Percentiles rank a stretch among this genome's conserved stretches.
These are phyloP conservation scores for Voacanga thouarsii DNA, from an alignment of 257 asterid species.

Conservation along the genomic window DNA sequence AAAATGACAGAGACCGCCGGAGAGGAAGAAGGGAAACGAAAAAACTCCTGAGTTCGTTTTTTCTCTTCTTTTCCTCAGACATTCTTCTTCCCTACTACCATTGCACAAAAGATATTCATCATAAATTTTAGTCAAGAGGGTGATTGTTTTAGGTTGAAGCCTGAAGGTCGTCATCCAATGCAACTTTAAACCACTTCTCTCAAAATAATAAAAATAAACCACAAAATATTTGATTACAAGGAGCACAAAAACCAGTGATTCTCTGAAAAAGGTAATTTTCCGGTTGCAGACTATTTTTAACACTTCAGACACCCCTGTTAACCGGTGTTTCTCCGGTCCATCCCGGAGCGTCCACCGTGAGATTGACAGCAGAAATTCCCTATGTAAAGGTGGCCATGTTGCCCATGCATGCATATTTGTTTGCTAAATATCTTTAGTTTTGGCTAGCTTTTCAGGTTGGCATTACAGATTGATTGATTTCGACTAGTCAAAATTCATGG, in stretches of 20 bases:
- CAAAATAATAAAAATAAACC: background rate
- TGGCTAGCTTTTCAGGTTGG: constrained; percentile 1
- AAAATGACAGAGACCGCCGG: constrained; percentile 2
- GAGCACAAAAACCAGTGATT: background rate
- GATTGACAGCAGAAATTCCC: background rate
- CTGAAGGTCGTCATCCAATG: background rate
- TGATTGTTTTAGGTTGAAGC: constrained; percentile 8
- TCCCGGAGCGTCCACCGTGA: too few relatives aligned
- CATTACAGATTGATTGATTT: background rate
- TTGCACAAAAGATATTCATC: background rate
- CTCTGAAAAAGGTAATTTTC: background rate
- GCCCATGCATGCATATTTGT: background rate
- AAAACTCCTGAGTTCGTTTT: constrained; percentile 9
- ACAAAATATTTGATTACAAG: background rate
- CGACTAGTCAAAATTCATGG: constrained; percentile 38
- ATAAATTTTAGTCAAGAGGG: background rate
- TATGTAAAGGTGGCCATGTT: background rate
- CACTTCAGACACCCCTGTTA: too few relatives aligned
- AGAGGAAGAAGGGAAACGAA: constrained; percentile 20
- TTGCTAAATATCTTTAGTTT: background rate
- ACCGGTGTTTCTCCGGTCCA: too few relatives aligned
- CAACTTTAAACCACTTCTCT: background rate
- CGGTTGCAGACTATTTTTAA: background rate
- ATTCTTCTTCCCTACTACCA: background rate
- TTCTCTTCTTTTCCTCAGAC: constrained; percentile 22